Base-by-base conservation (phyloP, 2,329 filamentous ascomycete genomes). In the Paecilomyces sp. region DNA sequence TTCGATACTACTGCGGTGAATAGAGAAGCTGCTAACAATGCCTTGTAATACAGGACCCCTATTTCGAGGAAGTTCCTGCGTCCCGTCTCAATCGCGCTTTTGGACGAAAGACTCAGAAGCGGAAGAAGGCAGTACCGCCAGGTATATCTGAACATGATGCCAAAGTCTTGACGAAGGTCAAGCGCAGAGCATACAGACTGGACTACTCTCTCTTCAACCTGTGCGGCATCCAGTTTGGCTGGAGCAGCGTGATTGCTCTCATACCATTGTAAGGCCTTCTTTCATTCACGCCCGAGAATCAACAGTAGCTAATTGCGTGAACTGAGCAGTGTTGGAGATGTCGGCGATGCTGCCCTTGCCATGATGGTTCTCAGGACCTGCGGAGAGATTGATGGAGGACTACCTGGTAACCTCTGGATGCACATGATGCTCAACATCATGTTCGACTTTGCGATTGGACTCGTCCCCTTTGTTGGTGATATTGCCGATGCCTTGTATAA, bases 151-250 rank as follows among this genome's bases (percentile, higher is more conserved):
- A 88, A 30, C 85, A 96, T 67, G 94, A 99, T 75, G 87, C 83
- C 69, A 83, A 88, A 63, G 81, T 97, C 65, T 85, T 97, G 64
- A 95, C 89, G 67, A 89, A 88, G 67, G 91, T 96, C 67, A 93
- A 96, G 75, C 85, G 88, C 67, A 84, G 89, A 60, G 92, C 94
- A 34, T 96, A 96, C 76, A 83, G 86, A 41, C 84, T 97, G 28
- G 94, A 97, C 74, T 89, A 91, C 80, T 85, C 84, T 58, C 83
- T 96, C 5, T 95, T 93, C 79, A 92, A 85, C 69, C 85, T 91
- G 70, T 85, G 89, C 64, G 91, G 92, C 52, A 83, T 96, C 61
- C 85, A 88, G 60, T 92, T 97, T 70, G 94, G 94, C 58, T 97
- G 92, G 91, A 86, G 90, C 57, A 89, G 88, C 67, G 84, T 96